phyloP scores from a whole-genome alignment of 768 basidiomycete species.

The Trametes meyenii region DNA sequence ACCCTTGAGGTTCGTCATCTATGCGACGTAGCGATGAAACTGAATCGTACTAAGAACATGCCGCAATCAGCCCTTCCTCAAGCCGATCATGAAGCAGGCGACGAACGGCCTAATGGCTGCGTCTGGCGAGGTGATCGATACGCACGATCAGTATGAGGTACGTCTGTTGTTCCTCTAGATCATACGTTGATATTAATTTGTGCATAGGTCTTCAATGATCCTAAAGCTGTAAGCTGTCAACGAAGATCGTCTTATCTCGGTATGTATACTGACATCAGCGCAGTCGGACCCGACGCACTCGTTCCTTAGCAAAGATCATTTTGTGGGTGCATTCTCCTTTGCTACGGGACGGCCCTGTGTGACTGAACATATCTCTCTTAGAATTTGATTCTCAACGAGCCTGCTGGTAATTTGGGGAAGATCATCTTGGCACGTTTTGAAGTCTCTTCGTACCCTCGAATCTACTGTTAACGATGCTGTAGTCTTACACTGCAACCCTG shows the following conservation, averaged over 20 bases:
- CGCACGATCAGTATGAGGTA: conserved; percentile 78
- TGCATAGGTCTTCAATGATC: conserved; percentile 72
- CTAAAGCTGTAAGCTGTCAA: conserved; percentile 58
- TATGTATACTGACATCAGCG: neutral
- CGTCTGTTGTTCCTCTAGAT: conserved; percentile 1
- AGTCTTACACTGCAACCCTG: conserved; percentile 67
- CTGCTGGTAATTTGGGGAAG: conserved; percentile 75
- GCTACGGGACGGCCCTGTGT: no score
- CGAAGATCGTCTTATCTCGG: neutral
- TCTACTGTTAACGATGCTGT: neutral
- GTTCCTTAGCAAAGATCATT: conserved; percentile 88
- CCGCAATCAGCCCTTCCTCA: conserved; percentile 68
- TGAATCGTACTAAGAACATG: neutral
- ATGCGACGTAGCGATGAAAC: no score
- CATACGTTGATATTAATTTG: neutral
- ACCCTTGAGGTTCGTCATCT: conserved; percentile 64
- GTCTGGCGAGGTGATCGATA: conserved; percentile 79
- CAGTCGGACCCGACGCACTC: conserved; percentile 89
- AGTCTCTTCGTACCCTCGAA: neutral
- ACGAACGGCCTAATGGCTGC: conserved; percentile 62
- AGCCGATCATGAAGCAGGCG: conserved; percentile 73
- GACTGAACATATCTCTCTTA: conserved; percentile 29
- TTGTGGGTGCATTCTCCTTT: conserved; percentile 53
- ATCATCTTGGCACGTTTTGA: conserved; percentile 57
- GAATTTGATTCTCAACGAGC: conserved; percentile 83